A percentile compares a stretch with the other conserved stretches of the same genome.
phyloP scores from a whole-genome alignment of 768 basidiomycete genomes.

The Gyrodon lividus region DNA sequence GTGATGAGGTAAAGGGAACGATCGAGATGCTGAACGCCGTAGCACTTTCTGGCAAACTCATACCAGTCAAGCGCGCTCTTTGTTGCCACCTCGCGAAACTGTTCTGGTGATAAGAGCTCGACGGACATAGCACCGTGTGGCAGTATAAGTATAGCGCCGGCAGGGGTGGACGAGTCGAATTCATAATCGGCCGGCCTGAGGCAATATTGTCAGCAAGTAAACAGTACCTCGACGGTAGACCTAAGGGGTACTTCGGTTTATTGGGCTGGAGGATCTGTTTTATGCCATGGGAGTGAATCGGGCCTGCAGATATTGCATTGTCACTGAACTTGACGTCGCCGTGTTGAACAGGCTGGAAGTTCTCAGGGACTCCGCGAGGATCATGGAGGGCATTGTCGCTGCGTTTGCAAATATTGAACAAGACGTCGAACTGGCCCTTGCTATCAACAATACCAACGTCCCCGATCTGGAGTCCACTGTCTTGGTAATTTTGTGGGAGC shows the following conservation, averaged over 20 bases:
- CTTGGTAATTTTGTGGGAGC: background rate
- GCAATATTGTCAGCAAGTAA: background rate
- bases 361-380: background rate
- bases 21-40: background rate
- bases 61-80: background rate
- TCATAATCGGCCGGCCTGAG: background rate
- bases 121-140: background rate
- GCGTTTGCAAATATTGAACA: background rate
- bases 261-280: background rate
- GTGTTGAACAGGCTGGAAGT: background rate
- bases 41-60: background rate
- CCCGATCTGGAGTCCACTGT: background rate
- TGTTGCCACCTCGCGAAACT: background rate
- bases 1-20: background rate
- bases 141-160: background rate
- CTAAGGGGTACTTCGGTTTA: background rate
- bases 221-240: background rate
- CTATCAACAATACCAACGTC: background rate
- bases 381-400: background rate
- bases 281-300: background rate
- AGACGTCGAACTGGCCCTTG: background rate
- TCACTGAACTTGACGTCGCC: background rate
- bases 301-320: background rate
- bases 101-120: background rate
- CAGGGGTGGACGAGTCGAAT: background rate